Evolutionary conservation across 2,329 filamentous ascomycete species (phyloP), one percentile per base, ranked within the genome.

Genomic region (Phyllosticta citribraziliensis): DNA sequence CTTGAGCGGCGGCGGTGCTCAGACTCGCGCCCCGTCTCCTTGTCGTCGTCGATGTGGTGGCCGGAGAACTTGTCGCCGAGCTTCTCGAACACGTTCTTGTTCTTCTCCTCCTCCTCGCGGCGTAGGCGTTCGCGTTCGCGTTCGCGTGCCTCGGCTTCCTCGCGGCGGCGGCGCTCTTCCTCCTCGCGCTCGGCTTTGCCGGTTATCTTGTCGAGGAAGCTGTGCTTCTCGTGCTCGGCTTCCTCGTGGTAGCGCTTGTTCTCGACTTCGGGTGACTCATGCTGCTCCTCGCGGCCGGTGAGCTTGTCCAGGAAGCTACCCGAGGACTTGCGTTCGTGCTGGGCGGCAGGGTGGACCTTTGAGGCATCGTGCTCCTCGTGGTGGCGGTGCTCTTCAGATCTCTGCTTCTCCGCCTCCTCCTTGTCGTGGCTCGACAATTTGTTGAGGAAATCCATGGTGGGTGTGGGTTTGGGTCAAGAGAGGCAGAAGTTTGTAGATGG

Each of bases 161-260:
- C 56, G 12, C 56, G 40, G 20, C 59, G 59, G 22, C 19, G 55
- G 14, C 51, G 55, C 40, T 62, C 60, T 24, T 30, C 55, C 40
- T 62, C 60, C 6, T 53, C 51, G n/a, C 55, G 55, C 52, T 58
- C 60, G n/a, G 53, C 60, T 30, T 58, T 62, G n/a, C 60, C 60
- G 14, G 60, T 62, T 12, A 62, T 24, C n/a, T 27, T 52, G 52
- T 62, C 60, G 24, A 62, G 55, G 52, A 62, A 62, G 55, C 30
- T 54, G 51, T 55, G 55, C 56, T 62, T 62, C 51, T 57, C 56
- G n/a, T 62, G 51, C 51, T 57, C 56, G 27, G 54, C 60, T 6
- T 62, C 60, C 22, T 57, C 55, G n/a, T 62, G 53, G 60, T 54
- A 58, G 22, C 27, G 50, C 33, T 35, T 50, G 35, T 62, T 62